Base-by-base conservation (phyloP, 2,329 filamentous ascomycete genomes). In the Talaromyces sp. region DNA sequence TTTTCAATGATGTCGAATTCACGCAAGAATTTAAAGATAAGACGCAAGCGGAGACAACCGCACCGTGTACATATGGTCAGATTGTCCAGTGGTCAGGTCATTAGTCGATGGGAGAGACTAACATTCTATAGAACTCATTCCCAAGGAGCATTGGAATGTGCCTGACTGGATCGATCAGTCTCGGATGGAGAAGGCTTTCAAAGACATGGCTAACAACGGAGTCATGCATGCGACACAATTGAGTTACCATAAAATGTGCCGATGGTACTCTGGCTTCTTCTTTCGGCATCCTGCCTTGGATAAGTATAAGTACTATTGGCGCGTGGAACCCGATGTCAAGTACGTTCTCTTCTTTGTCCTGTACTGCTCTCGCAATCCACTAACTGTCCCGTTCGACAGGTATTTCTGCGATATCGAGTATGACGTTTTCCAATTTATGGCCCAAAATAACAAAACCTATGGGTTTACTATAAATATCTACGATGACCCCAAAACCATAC, bases 241-340 rank as follows among this genome's bases (percentile, higher is more conserved):
- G 64, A 97, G 92, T 61, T 99, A 99, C 81, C 94, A 98, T 79
- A 91, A 98, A 76, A 99, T 99, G 95, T 99, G 95, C 77, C 89
- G 95, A 65, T 99, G 95, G 95, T 99, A 99, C 82, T 96, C 91
- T 74, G 95, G 95, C 74, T 85, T 98, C 78, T 99, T 99, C 84
- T 97, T 97, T 83, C 92, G 94, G 75, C 95, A 99, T 79, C 92
- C 93, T 0, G 93, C 93, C 0, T 86, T 99, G 65, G 83, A 88
- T 70, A 80, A 94, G 72, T 88, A 86, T 69, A 91, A 92, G 70
- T 99, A 92, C 84, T 99, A 99, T 84, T 99, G 95, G 95, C 91
- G 95, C 65, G 95, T 99, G 58, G 95, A 99, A 78, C 95, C 95
- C 61, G 96, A 98, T 71, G 95, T 99, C 56, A 93, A 97, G 80